Evolutionary conservation across 1,139 yeast genomes (phyloP).

Genomic region (Kurtzmaniella natalensis): DNA sequence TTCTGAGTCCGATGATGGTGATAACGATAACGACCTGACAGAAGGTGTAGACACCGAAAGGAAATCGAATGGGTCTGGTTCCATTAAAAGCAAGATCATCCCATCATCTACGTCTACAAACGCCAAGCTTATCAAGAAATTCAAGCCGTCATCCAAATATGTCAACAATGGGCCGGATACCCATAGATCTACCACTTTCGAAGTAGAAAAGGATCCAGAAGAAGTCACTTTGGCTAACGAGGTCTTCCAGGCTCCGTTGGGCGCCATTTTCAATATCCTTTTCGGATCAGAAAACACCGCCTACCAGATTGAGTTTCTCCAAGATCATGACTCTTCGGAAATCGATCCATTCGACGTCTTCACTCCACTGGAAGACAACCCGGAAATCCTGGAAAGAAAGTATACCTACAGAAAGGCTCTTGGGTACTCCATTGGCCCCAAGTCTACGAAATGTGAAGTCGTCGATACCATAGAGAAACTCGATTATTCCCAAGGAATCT

Average conservation of each 20-base stretch:
- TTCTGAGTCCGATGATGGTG: constrained; percentile 11
- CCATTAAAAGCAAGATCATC: constrained; percentile 7
- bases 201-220: constrained; percentile 16
- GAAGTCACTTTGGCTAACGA: constrained; percentile 35
- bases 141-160: constrained; percentile 30
- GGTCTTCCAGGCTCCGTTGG: constrained; percentile 42
- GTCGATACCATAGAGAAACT: constrained; percentile 40
- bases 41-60: constrained; percentile 6
- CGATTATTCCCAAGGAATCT: constrained; percentile 34
- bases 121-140: constrained; percentile 17
- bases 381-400: constrained; percentile 27
- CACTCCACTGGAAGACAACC: constrained; percentile 27
- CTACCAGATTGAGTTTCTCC: constrained; percentile 39
- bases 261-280: constrained; percentile 42
- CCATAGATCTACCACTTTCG: constrained; percentile 31
- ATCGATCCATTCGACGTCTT: constrained; percentile 40
- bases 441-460: constrained; percentile 49
- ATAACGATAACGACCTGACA: constrained; percentile 13
- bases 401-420: constrained; percentile 44
- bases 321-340: constrained; percentile 45
- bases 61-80: constrained; percentile 10
- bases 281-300: constrained; percentile 39
- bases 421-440: constrained; percentile 56
- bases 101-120: constrained; percentile 2
- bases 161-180: constrained; percentile 34